phyloP scores from a whole-genome alignment of 345 rosid genomes.

The Arabidopsis arenosa region DNA sequence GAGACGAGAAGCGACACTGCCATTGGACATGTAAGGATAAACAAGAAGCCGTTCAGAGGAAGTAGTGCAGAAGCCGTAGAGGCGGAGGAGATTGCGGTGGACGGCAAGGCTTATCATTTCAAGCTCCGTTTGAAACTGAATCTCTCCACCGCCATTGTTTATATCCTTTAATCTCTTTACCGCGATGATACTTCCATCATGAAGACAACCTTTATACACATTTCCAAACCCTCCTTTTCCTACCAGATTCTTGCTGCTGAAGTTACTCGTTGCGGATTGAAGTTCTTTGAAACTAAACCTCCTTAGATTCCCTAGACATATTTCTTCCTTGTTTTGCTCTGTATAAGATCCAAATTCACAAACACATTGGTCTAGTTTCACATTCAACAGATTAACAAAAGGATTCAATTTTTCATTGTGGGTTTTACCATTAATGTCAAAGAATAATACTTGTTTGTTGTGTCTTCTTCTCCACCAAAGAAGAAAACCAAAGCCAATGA shows the following conservation, averaged over 20 bases:
- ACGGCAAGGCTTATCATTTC: slow-evolving; percentile 98
- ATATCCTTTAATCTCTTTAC: slow-evolving; percentile 84
- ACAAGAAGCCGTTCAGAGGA: slow-evolving; percentile 76
- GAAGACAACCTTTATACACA: slow-evolving; percentile 86
- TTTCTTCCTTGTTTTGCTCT: slow-evolving; percentile 72
- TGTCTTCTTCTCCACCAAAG: slow-evolving; percentile 83
- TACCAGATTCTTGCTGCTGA: slow-evolving; percentile 84
- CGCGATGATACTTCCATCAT: slow-evolving; percentile 76
- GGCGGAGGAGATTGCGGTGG: slow-evolving; percentile 83
- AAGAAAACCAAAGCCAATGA: slow-evolving; percentile 66
- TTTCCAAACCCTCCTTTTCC: slow-evolving; percentile 97
- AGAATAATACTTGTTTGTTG: slow-evolving; percentile 89
- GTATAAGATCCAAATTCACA: slow-evolving; percentile 15
- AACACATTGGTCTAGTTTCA: not conserved
- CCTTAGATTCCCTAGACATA: slow-evolving; percentile 81
- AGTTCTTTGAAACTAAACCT: slow-evolving; percentile 91
- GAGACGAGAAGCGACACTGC: slow-evolving; percentile 92
- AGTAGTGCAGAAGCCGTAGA: slow-evolving; percentile 82
- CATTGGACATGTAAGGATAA: slow-evolving; percentile 97
- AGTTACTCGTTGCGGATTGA: slow-evolving; percentile 79
- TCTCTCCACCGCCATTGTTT: slow-evolving; percentile 71
- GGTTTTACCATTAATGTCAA: slow-evolving; percentile 77
- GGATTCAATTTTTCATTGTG: not conserved
- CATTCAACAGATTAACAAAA: not conserved
- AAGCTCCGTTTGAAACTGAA: slow-evolving; percentile 90